Evolutionary conservation across 345 rosid genomes (phyloP), one percentile per base, ranked within the genome.

Genomic region (Barbarea vulgaris): DNA sequence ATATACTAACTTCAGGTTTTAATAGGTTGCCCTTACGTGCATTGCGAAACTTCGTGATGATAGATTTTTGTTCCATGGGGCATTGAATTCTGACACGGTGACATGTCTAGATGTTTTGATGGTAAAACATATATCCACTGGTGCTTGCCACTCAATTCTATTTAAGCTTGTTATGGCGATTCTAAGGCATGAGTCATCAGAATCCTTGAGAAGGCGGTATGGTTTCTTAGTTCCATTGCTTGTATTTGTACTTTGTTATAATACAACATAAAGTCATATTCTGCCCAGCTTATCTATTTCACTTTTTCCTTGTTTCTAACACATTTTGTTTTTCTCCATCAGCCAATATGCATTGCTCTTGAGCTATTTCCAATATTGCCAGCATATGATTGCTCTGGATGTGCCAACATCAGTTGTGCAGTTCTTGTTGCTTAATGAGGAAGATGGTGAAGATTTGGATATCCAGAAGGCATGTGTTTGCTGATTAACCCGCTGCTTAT

Each of bases 31-130:
- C n/a, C 93, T 94, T 73, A 94, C 97, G 71, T 94, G 93, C 83
- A 91, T 94, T 89, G 98, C 97, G 60, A 89, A 94, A 68, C 83
- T 91, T 34, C 90, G 96, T 9, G 98, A 94, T 82, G 96, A 94
- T 79, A 89, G 90, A 69, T 91, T 87, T 80, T 69, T 83, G 54
- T 81, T 78, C 81, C 91, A 88, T 18, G 83, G 81, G 81, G 87
- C 85, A 74, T 77, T 87, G 66, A 87, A 70, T 83, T 85, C 93
- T 60, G 97, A 91, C 80, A 85, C 80, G 33, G 83, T 91, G 69
- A 86, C 97, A 28, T 88, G 87, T 80, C 93, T 93, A 75, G 98
- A 91, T 77, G 84, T 93, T 81, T 73, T 94, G 65, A 84, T 78
- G 84, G 87, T 84, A 72, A 94, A 88, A 76, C 93, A 89, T 81